Base-by-base conservation (phyloP, 1,284 basidiomycete genomes). In the Pseudozyma thailandica region DNA sequence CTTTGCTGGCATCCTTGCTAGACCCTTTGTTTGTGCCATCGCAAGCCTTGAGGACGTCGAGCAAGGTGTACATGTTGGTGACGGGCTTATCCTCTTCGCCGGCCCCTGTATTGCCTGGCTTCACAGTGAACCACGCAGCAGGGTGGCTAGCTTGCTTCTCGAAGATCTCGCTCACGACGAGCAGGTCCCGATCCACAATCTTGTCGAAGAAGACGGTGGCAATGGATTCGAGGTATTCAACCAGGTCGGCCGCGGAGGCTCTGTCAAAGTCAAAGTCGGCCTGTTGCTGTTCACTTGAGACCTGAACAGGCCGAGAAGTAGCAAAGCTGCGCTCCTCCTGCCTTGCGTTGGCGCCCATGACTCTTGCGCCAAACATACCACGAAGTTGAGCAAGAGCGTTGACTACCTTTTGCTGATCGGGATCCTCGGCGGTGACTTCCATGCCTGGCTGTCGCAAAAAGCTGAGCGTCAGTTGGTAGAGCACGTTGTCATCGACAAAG, bases 221-320 rank as follows among this genome's bases (percentile, higher is more conserved):
- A 28, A 82, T 72, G 3, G 75, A 77, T 43, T 82, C 80, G 31
- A 82, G 66, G 43, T 78, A 82, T 10, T 74, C 72, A 45, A 79
- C 64, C 37, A 82, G 57, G 20, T 75, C 75, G 18, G 50, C 61
- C 4, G 75, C 54, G 8, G 44, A 47, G 18, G 65, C 63, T 16
- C 39, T 16, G 48, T 80, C 78, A 45, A 78, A 72, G 57, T 80
- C 75, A 25, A 79, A 54, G 15, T 68, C 63, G 39, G 58, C 45
- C 23, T 61, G 50, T 10, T 44, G 25, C 7, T 54, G 50, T 23
- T 30, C 38, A 27, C 20, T 47, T 10, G 53, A 47, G 13, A 68
- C 47, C 4, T 68, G 59, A 21, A 72, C 63, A 1, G 70, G 47
- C 18, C 23, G n/a, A 31, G 26, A 33, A 15, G 53, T 43, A 5